These are phyloP conservation scores for Pseudogymnoascus sp. DNA, from an alignment of 2,329 filamentous ascomycete species.

Conservation along the genomic window DNA sequence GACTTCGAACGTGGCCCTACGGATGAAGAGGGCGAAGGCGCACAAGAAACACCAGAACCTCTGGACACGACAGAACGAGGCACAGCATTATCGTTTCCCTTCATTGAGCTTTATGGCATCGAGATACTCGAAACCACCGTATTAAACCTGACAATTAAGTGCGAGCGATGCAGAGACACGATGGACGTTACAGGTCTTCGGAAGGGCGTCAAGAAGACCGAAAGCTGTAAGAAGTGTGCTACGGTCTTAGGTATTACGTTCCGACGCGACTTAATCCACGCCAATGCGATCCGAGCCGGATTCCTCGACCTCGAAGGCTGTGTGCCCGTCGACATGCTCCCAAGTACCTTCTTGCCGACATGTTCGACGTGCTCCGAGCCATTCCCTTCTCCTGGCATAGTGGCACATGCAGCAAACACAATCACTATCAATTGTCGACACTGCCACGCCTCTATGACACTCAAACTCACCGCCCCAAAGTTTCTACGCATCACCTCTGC, in stretches of 20 bases:
- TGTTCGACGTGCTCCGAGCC: constrained; percentile 68
- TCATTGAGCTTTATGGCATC: constrained; percentile 67
- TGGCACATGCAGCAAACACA: constrained; percentile 66
- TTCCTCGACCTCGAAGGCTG: constrained; percentile 72
- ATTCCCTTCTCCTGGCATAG: constrained; percentile 53
- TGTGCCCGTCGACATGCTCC: constrained; percentile 64
- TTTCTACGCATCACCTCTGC: constrained; percentile 61
- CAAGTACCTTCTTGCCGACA: constrained; percentile 68
- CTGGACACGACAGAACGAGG: constrained; percentile 47
- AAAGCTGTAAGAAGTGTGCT: constrained; percentile 53
- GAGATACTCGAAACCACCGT: constrained; percentile 64
- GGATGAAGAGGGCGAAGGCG: constrained; percentile 36
- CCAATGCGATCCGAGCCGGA: constrained; percentile 65
- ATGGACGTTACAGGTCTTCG: constrained; percentile 63
- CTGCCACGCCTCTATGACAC: constrained; percentile 73
- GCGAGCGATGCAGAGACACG: constrained; percentile 66
- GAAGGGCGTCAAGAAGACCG: constrained; percentile 42
- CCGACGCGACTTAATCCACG: constrained; percentile 63
- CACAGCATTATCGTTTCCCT: constrained; percentile 72
- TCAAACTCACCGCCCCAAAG: constrained; percentile 69
- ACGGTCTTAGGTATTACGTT: constrained; percentile 46
- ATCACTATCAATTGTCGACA: constrained; percentile 68
- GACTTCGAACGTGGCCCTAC: constrained; percentile 18
- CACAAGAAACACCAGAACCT: background rate
- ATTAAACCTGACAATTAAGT: constrained; percentile 66